These are phyloP conservation scores for Platanthera zijinensis DNA, from an alignment of 106 monocot genomes.

Conservation along the genomic window DNA sequence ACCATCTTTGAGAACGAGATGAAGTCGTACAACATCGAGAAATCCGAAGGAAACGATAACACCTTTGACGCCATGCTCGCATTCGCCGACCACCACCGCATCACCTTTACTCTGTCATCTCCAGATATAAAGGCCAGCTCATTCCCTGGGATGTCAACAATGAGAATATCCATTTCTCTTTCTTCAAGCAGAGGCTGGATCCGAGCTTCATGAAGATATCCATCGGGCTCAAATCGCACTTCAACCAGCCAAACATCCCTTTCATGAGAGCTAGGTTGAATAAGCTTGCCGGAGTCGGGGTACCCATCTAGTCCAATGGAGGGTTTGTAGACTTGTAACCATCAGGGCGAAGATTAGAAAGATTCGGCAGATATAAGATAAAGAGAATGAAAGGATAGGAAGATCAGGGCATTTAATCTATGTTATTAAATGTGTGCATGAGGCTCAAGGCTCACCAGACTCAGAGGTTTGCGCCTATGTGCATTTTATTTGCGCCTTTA, in stretches of 20 bases:
- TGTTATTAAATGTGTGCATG: no score
- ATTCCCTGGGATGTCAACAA: conserved; percentile 84
- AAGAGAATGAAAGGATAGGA: no score
- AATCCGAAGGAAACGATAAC: conserved; percentile 23
- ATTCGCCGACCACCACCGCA: conserved; percentile 37
- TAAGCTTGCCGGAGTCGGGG: conserved; percentile 24
- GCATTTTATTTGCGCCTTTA: no score
- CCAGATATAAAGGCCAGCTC: conserved; percentile 44
- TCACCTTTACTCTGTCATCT: conserved; percentile 48
- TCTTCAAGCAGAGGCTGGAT: conserved; percentile 44
- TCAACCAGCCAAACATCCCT: conserved; percentile 42
- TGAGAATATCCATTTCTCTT: conserved; percentile 66
- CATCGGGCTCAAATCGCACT: conserved; percentile 71
- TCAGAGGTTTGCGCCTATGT: no score
- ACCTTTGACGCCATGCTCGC: conserved; percentile 49
- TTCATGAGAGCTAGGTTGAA: conserved; percentile 70
- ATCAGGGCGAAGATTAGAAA: no score
- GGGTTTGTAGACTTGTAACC: no score
- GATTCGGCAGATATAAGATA: no score
- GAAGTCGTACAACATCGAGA: conserved; percentile 85
- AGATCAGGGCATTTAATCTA: no score
- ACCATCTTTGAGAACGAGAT: conserved; percentile 87
- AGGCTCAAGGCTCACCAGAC: no score
- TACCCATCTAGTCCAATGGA: conserved; percentile 82
- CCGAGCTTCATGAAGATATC: conserved; percentile 20